phyloP scores from a whole-genome alignment of 2,329 filamentous ascomycete genomes.

The Colletotrichum navitas region DNA sequence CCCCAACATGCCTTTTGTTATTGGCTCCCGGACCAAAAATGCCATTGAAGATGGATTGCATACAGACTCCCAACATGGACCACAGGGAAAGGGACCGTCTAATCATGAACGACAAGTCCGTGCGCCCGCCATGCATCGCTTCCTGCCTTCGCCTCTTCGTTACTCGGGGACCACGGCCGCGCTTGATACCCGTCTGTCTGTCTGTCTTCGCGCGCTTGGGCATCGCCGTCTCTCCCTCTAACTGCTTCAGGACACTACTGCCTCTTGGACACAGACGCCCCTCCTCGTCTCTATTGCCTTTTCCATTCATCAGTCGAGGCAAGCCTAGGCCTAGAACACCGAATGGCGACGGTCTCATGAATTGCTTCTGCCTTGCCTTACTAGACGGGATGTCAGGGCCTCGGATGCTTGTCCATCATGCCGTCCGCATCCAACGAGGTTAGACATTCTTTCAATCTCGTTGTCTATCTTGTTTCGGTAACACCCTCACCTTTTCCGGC shows the following conservation, averaged over 20 bases:
- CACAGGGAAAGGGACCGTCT: slow-evolving; percentile 12
- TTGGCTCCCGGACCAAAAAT: background rate
- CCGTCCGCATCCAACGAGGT: slow-evolving; percentile 12
- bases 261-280: slow-evolving; percentile 2
- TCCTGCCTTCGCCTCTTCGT: slow-evolving; percentile 19
- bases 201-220: slow-evolving; percentile 14
- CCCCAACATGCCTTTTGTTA: background rate
- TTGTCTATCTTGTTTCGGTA: background rate
- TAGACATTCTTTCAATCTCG: background rate
- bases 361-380: slow-evolving; percentile 30
- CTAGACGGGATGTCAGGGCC: slow-evolving; percentile 39
- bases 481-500: background rate
- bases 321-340: background rate
- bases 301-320: background rate
- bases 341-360: slow-evolving; percentile 14
- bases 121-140: background rate
- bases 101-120: slow-evolving; percentile 1
- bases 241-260: slow-evolving; percentile 27
- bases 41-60: background rate
- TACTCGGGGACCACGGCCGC: slow-evolving; percentile 26
- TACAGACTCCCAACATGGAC: no score
- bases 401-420: slow-evolving; percentile 31
- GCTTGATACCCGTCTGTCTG: slow-evolving; percentile 30
- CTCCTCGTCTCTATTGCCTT: background rate
- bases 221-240: background rate